Evolutionary conservation across 78 protist species (phyloP), one percentile per base, ranked within the genome.

Genomic region (Dictyostelium discoideum): DNA sequence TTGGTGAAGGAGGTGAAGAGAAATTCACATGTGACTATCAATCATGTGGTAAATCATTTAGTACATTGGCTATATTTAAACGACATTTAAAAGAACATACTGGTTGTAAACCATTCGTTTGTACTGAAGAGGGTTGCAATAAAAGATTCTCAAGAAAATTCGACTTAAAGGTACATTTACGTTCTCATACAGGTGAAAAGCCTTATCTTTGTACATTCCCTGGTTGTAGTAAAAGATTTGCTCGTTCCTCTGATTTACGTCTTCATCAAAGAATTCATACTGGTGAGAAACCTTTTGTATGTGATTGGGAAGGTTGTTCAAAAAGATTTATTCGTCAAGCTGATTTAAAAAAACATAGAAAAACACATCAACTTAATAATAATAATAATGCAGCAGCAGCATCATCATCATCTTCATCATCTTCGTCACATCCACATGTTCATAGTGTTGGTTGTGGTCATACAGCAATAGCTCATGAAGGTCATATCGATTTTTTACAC

Each of bases 181-280:
- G 97, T 44, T 90, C 97, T 3, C 98, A 97, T 82, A 97, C 98
- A 24, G 96, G 96, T 14, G 98, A 97, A 87, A 87, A 83, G 32
- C 97, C 97, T 7, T 97, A 86, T 37, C 50, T 39, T 24, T 97
- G 98, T 32, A 39, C 78, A n/a, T 77, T 82, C 50, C 92, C 92
- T 13, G 93, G 93, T 26, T 97, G 98, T 77, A 90, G 86, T 22
- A 97, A 95, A 84, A 32, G 79, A 40, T 97, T 96, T 77, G 89
- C 97, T 1, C 82, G 97, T 26, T 67, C 46, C 22, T 87, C 92
- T 7, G 85, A 92, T 78, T 60, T 94, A 18, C 18, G 93, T 24
- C 32, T 78, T n/a, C 98, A 97, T 83, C 85, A 92, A 65, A 39
- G 93, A 69, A 87, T 87, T 42, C 98, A 96, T 60, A 85, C 95